Evolutionary conservation across 306 rosid species (phyloP).

Genomic region (Fragaria ananassa): DNA sequence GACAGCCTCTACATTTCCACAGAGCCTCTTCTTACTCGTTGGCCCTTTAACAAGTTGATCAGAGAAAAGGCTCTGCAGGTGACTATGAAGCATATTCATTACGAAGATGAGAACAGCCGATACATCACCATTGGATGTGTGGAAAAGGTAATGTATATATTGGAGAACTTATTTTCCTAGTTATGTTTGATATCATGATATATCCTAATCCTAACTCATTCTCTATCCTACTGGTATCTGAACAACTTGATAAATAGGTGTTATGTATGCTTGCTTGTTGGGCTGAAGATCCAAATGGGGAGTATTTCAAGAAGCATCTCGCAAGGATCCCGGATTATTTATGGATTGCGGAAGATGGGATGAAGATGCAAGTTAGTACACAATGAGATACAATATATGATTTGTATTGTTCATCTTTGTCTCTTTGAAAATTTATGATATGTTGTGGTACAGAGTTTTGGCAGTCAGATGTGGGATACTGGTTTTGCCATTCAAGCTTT

Average conservation of each 20-base stretch:
- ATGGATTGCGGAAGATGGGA: slow-evolving; percentile 81
- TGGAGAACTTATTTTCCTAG: background rate
- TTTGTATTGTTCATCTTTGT: background rate
- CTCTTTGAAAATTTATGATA: background rate
- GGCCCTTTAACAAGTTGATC: slow-evolving; percentile 61
- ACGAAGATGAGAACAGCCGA: slow-evolving; percentile 69
- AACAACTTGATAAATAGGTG: slow-evolving; percentile 23
- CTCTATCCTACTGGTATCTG: background rate
- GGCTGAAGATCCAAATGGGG: slow-evolving; percentile 75
- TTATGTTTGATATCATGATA: background rate
- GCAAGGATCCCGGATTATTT: slow-evolving; percentile 64
- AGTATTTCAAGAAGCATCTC: slow-evolving; percentile 62
- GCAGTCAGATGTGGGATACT: slow-evolving; percentile 73
- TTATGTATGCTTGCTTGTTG: slow-evolving; percentile 75
- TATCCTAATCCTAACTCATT: background rate
- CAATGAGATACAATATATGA: background rate
- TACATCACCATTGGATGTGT: slow-evolving; percentile 59
- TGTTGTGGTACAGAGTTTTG: slow-evolving; percentile 44
- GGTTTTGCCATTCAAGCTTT: slow-evolving; percentile 61
- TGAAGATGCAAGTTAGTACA: slow-evolving; percentile 56
- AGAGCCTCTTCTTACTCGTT: slow-evolving; percentile 64
- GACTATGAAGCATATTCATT: slow-evolving; percentile 70
- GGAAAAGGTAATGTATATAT: slow-evolving; percentile 41
- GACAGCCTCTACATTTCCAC: slow-evolving; percentile 51
- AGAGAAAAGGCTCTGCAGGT: slow-evolving; percentile 59